Percentiles rank a stretch among this genome's conserved stretches.
Evolutionary conservation across 495 filamentous ascomycete species (phyloP).

Genomic region (Bombardia bombarda): DNA sequence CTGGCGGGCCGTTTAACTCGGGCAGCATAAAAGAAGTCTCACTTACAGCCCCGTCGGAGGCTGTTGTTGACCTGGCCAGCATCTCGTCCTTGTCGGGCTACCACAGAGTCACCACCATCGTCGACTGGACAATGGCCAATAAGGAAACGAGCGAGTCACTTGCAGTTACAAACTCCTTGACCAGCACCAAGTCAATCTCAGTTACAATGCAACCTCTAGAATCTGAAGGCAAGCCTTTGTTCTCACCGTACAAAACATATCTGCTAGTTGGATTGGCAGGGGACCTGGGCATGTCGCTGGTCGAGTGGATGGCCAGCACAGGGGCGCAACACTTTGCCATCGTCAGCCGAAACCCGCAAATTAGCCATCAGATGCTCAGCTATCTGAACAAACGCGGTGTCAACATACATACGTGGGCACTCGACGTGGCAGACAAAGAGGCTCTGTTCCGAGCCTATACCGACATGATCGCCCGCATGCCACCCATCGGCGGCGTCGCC

Average conservation of each 20-base stretch:
- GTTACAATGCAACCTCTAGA: not conserved
- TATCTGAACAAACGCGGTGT: not conserved
- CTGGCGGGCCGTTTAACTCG: not conserved
- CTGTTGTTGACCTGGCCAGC: not conserved
- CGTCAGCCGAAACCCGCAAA: slow-evolving; percentile 37
- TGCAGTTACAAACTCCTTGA: not conserved
- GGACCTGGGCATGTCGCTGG: slow-evolving; percentile 40
- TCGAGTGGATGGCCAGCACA: slow-evolving; percentile 43
- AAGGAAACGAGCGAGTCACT: not conserved
- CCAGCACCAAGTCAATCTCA: not conserved
- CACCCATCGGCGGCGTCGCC: slow-evolving; percentile 9
- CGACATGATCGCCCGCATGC: slow-evolving; percentile 1
- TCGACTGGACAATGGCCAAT: not conserved
- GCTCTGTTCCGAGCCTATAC: not conserved
- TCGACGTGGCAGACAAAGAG: not conserved
- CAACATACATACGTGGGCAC: not conserved
- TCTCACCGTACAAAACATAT: slow-evolving; percentile 35
- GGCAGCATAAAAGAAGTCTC: not conserved
- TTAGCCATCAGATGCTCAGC: not conserved
- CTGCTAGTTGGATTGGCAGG: slow-evolving; percentile 43
- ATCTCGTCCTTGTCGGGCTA: not conserved
- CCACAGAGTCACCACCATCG: not conserved
- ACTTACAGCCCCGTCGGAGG: not conserved
- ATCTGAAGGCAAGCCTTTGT: not conserved
- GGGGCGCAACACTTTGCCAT: slow-evolving; percentile 41